A percentile compares a stretch with the other conserved stretches of the same genome.
Evolutionary conservation across 2,329 filamentous ascomycete species (phyloP).

Genomic region (Neopestalotiopsis sp.): DNA sequence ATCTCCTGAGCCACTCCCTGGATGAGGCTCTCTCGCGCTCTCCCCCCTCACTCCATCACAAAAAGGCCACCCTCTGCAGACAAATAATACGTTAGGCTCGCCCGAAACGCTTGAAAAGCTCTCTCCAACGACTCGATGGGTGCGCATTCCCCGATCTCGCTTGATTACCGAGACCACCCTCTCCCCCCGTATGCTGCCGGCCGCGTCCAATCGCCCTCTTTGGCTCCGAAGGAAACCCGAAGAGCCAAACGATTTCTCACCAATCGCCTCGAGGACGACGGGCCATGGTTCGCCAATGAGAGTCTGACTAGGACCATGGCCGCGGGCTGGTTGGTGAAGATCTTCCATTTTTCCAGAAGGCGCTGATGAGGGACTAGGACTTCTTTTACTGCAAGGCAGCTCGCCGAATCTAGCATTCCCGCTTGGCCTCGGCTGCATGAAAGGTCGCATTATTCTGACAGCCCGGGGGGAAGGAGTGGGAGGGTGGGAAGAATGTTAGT

Average conservation of each 20-base stretch:
- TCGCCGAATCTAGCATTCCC: conserved; percentile 18
- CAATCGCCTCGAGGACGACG: not conserved
- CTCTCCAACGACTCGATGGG: not conserved
- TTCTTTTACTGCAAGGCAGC: not conserved
- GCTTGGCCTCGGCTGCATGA: not conserved
- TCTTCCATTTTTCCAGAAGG: not conserved
- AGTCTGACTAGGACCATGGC: not conserved
- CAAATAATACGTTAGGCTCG: too few relatives aligned
- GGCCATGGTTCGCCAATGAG: not conserved
- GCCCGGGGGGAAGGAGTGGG: not conserved
- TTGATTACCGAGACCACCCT: not conserved
- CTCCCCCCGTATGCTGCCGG: not conserved
- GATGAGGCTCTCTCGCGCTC: too few relatives aligned
- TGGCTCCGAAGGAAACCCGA: not conserved
- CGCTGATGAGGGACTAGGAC: too few relatives aligned
- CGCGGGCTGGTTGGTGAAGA: not conserved
- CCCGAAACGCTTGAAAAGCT: too few relatives aligned
- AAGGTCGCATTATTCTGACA: not conserved
- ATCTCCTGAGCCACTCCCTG: too few relatives aligned
- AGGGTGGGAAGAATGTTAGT: not conserved
- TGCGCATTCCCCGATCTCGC: not conserved
- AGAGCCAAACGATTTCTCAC: not conserved
- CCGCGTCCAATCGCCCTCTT: not conserved
- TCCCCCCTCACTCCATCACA: too few relatives aligned
- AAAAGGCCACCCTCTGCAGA: too few relatives aligned